phyloP scores from a whole-genome alignment of 1,139 yeast genomes.

The Suhomyces maxii region DNA sequence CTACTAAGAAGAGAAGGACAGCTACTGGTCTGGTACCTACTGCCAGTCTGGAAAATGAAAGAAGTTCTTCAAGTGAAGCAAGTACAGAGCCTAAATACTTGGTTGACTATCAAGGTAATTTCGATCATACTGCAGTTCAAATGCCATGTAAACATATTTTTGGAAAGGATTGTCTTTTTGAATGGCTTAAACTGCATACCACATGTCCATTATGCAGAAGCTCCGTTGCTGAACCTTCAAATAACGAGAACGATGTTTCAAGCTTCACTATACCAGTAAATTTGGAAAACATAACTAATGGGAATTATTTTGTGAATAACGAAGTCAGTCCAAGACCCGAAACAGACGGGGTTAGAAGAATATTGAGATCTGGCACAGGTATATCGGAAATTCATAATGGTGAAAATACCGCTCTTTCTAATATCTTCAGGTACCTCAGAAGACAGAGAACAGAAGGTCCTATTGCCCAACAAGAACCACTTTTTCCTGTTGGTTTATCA shows the following conservation, averaged over 20 bases:
- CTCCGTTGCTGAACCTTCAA: slow-evolving; percentile 37
- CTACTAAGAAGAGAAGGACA: slow-evolving; percentile 14
- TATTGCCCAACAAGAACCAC: slow-evolving; percentile 16
- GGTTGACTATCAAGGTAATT: slow-evolving; percentile 32
- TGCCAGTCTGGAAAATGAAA: slow-evolving; percentile 6
- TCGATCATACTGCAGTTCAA: slow-evolving; percentile 61
- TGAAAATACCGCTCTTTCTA: slow-evolving; percentile 22
- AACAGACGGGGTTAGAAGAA: slow-evolving; percentile 10
- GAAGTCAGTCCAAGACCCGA: slow-evolving; percentile 1
- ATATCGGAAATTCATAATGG: slow-evolving; percentile 8
- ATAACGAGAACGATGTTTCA: slow-evolving; percentile 4
- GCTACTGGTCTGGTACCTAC: slow-evolving; percentile 4
- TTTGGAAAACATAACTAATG: slow-evolving; percentile 1
- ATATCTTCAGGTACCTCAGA: slow-evolving; percentile 25
- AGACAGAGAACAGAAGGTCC: slow-evolving; percentile 10
- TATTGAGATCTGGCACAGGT: slow-evolving; percentile 16
- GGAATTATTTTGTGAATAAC: slow-evolving; percentile 2
- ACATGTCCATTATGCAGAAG: slow-evolving; percentile 83
- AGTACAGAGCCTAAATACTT: slow-evolving; percentile 18
- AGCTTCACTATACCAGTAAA: slow-evolving; percentile 8
- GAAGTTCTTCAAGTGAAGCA: background rate
- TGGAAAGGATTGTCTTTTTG: slow-evolving; percentile 70
- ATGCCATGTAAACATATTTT: slow-evolving; percentile 83
- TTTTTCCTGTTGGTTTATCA: slow-evolving; percentile 51
- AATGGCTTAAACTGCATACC: slow-evolving; percentile 69